Base-by-base conservation (phyloP, 2,329 filamentous ascomycete genomes). In the Chrysoporthe cubensis region DNA sequence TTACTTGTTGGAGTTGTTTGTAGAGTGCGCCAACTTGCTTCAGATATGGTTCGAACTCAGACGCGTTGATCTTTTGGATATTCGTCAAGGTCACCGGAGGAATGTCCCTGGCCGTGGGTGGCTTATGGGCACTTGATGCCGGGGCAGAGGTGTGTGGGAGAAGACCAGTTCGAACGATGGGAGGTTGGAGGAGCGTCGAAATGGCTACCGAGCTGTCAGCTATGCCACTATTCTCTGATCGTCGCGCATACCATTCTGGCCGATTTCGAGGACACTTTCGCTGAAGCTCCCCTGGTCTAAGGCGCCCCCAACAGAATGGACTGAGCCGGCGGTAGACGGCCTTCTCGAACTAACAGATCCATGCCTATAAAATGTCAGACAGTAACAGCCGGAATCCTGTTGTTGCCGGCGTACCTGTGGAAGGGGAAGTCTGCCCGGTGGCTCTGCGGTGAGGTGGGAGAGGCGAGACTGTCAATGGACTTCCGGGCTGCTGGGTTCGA, bases 71-170 rank as follows among this genome's bases (percentile, higher is more conserved):
- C 73, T 91, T 91, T 13, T 90, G 87, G 58, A 98, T 92, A 73
- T 97, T 97, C 8, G 94, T 94, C 69, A 99, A 83, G 0, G 93
- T 90, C 0, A 99, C 96, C 0, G 95, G 95, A 1, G 95, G 95
- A 48, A 99, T 99, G 76, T 99, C 95, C 78, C 88, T 88, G 21
- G 92, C 85, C 0, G 93, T 96, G 0, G 95, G 95, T 16, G 92
- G 90, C 73, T 91, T 95, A 75, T 96, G 92, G 16, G 90, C 84
- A 73, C 88, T 91, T n/a, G 88, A 88, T 9, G 81, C 78, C 1
- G 92, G 87, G 2, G 91, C 88, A 1, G 90, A 84, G 0, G 90
- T 91, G 78, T 96, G 91, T 32, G 94, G 91, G 65, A 94, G 84
- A 62, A 97, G 86, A 66, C 95, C 94, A 2, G 94, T 97, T 71